Evolutionary conservation across 2,329 filamentous ascomycete species (phyloP).

Genomic region (Alternaria arbusti): DNA sequence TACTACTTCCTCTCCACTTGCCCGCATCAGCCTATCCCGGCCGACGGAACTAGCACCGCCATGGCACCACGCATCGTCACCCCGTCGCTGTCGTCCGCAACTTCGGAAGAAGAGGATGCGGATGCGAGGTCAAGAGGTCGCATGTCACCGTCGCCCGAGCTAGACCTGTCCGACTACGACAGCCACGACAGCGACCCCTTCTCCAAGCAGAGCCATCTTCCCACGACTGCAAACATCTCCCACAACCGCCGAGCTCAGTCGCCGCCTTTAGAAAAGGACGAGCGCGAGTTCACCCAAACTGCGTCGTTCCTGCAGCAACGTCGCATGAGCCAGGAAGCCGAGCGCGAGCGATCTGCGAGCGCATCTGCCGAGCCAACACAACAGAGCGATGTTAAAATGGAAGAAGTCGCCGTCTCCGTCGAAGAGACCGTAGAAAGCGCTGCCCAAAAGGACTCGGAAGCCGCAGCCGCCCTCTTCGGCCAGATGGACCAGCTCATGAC

Average conservation of each 20-base stretch:
- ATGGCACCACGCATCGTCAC: constrained; percentile 71
- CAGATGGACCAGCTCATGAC: constrained; percentile 47
- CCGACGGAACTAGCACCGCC: constrained; percentile 61
- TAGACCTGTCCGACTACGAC: constrained; percentile 90
- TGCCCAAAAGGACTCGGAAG: constrained; percentile 58
- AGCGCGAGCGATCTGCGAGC: constrained; percentile 49
- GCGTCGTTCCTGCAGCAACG: constrained; percentile 79
- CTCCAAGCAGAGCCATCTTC: constrained; percentile 56
- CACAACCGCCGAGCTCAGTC: constrained; percentile 77
- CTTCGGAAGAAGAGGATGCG: constrained; percentile 73
- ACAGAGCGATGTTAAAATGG: constrained; percentile 42
- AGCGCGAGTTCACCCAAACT: constrained; percentile 96
- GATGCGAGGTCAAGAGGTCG: constrained; percentile 65
- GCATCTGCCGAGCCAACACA: constrained; percentile 44
- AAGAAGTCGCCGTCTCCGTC: constrained; percentile 45
- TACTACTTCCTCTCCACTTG: constrained; percentile 96
- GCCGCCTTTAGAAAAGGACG: constrained; percentile 89
- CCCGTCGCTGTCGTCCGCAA: constrained; percentile 80
- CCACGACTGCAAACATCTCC: constrained; percentile 51
- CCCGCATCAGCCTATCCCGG: constrained; percentile 80
- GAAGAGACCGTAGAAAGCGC: constrained; percentile 57
- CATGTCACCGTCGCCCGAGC: constrained; percentile 88
- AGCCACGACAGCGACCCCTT: constrained; percentile 68
- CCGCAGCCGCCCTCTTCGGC: constrained; percentile 58
- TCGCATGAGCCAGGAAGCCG: constrained; percentile 52